Base-by-base conservation (phyloP, 2,329 filamentous ascomycete genomes). In the Penicillium digitatum region DNA sequence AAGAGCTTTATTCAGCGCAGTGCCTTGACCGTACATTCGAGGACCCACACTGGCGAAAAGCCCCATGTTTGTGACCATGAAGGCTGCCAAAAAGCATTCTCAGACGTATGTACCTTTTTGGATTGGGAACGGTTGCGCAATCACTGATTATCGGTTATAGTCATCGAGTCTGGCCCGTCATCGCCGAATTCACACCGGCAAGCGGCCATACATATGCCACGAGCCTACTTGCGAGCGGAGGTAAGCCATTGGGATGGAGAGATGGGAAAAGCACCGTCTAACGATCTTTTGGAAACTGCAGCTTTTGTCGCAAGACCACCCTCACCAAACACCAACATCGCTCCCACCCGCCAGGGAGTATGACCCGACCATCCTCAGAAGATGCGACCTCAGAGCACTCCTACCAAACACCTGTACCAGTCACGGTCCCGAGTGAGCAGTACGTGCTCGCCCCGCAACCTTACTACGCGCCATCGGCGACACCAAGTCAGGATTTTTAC, bases 1-100 rank as follows among this genome's bases (percentile, higher is more conserved):
- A 78, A 78, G 64, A 77, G 74, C 62, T 78, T 78, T 58, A 78
- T 78, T 56, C 76, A 78, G 60, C 74, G 76, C 54, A 78, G 75
- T 59, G 76, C 76, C 24, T 63, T 78, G 62, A 78, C 76, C n/a
- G 72, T 78, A 44, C 73, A 78, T 62, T 71, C 73, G 34, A 69
- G 74, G 42, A 76, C 75, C 31, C 72, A 76, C 62, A 76, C 75
- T 9, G 74, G 74, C 38, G 74, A 76, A 60, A 75, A 78, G 59
- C 75, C 72, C 40, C 72, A 77, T 68, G 70, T 72, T 44, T 74
- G 72, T 62, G 74, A 76, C 49, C 68, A 73, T 58, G 70, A 73
- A 56, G 72, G 71, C 38, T 76, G 74, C 55, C 70, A 67, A 48
- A 76, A 76, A 56, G 74, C 74, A 29, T 76, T 76, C 56, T 76